Conservation (phyloP, 495 filamentous ascomycete species). For the Aspergillus steynii region DNA sequence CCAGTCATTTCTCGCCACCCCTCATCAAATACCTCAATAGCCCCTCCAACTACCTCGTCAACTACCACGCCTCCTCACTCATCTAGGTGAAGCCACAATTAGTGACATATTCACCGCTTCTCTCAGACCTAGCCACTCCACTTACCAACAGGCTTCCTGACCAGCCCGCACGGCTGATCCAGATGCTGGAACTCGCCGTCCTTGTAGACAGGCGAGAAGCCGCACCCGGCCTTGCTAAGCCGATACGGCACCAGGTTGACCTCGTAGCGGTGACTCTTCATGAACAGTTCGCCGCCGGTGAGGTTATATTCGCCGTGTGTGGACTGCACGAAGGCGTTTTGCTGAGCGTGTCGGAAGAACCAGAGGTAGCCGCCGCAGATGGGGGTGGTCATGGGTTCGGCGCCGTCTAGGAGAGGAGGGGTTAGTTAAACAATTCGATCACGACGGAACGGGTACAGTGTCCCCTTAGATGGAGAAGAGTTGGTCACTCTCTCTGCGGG, state of each 20-base stretch:
- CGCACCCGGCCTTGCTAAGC: not conserved
- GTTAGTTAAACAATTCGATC: too few species aligned
- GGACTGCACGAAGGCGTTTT: not conserved
- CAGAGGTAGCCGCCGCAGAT: not conserved
- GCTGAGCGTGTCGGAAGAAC: not conserved
- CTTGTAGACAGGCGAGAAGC: not conserved
- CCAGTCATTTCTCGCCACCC: too few species aligned
- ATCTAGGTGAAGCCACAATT: not conserved
- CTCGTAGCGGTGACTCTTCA: not conserved
- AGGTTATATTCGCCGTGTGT: not conserved
- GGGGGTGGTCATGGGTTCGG: not conserved
- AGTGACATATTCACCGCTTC: not conserved
- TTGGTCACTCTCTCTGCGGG: too few species aligned
- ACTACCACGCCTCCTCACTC: too few species aligned
- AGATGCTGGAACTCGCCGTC: not conserved
- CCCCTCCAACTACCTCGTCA: too few species aligned
- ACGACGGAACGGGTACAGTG: too few species aligned
- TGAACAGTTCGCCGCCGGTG: not conserved
- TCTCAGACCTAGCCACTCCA: not conserved
- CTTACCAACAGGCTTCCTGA: not conserved
- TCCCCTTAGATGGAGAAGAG: too few species aligned
- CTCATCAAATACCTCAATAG: too few species aligned
- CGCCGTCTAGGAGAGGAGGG: not conserved
- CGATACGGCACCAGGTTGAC: not conserved
- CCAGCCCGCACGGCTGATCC: not conserved